Conservation (phyloP, 345 rosid genomes). For the Fremontodendron californicum region DNA sequence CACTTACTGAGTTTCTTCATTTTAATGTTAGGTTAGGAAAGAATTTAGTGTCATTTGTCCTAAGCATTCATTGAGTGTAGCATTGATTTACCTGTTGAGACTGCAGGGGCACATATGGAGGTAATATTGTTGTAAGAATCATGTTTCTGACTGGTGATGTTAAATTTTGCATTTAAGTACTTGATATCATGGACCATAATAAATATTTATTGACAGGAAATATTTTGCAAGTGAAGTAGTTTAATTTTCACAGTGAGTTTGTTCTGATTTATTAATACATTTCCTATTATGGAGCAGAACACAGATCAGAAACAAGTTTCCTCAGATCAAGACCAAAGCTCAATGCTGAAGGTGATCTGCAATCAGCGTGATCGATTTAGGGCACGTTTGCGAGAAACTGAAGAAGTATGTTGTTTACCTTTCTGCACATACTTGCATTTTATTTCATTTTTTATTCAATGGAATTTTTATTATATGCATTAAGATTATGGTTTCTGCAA, state of each 20-base stretch:
- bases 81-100: conserved; percentile 2
- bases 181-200: not conserved
- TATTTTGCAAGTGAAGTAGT: conserved; percentile 8
- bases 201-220: not conserved
- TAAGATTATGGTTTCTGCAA: conserved; percentile 1
- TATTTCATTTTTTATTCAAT: conserved; percentile 3
- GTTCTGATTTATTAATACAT: not conserved
- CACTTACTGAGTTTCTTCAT: not conserved
- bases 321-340: conserved; percentile 89
- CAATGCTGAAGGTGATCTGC: conserved; percentile 98
- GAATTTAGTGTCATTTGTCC: not conserved
- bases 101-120: not conserved
- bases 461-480: not conserved
- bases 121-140: not conserved
- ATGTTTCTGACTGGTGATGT: not conserved
- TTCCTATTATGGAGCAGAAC: conserved; percentile 42
- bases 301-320: conserved; percentile 66
- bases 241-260: conserved; percentile 6
- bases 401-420: conserved; percentile 54
- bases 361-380: conserved; percentile 96
- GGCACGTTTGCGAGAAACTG: conserved; percentile 78
- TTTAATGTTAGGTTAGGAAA: not conserved
- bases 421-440: not conserved
- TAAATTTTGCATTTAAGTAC: not conserved
- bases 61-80: not conserved